Conservation (phyloP, 2,329 filamentous ascomycete species). For the Fusarium concolor region DNA sequence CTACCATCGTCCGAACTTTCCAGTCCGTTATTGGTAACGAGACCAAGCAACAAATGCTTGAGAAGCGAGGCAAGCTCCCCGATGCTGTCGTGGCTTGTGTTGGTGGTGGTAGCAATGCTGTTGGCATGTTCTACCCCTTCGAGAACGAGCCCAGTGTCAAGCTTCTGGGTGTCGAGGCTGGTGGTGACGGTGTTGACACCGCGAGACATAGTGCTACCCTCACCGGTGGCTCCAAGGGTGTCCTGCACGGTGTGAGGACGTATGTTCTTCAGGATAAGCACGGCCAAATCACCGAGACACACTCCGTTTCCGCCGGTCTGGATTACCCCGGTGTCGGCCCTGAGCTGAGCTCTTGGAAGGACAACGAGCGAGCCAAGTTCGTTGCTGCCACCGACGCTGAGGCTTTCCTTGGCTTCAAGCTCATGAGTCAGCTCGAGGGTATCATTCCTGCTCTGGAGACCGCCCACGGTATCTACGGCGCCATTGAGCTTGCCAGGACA, state of each 20-base stretch:
- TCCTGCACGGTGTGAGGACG: conserved; percentile 94
- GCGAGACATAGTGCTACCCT: conserved; percentile 88
- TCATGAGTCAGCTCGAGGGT: conserved; percentile 89
- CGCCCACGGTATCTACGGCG: conserved; percentile 91
- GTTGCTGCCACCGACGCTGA: conserved; percentile 91
- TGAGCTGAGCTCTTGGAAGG: conserved; percentile 93
- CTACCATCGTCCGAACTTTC: conserved; percentile 96
- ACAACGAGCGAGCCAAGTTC: conserved; percentile 85
- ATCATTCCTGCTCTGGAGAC: conserved; percentile 97
- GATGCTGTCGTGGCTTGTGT: conserved; percentile 98
- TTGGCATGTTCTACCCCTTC: conserved; percentile 99
- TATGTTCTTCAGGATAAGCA: conserved; percentile 94
- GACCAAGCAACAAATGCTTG: conserved; percentile 91
- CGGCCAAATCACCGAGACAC: conserved; percentile 93
- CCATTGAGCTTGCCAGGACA: conserved; percentile 89
- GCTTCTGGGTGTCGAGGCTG: conserved; percentile 93
- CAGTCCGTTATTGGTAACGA: conserved; percentile 96
- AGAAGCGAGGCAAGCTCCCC: conserved; percentile 86
- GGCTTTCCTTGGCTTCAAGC: conserved; percentile 86
- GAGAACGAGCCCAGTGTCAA: conserved; percentile 85
- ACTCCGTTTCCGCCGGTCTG: conserved; percentile 94
- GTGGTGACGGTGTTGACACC: conserved; percentile 92
- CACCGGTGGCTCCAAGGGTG: conserved; percentile 86
- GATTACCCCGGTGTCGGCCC: conserved; percentile 98
- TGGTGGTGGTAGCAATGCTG: conserved; percentile 93